Evolutionary conservation across 2,329 filamentous ascomycete species (phyloP).

Genomic region (Macrophomina tecta): DNA sequence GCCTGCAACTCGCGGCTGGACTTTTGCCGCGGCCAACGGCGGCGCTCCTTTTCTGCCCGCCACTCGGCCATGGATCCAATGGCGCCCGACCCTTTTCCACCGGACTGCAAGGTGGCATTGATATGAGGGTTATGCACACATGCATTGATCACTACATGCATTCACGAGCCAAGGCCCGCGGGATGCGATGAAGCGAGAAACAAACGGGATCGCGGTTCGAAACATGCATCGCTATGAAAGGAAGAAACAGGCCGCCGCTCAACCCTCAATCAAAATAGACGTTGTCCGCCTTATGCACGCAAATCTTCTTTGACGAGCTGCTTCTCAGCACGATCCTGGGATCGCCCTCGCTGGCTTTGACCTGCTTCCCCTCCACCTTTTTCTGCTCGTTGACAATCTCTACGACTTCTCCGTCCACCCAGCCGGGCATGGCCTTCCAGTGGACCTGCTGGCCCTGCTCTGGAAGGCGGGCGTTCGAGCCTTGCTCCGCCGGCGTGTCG

Average conservation of each 20-base stretch:
- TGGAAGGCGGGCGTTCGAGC: constrained; percentile 43
- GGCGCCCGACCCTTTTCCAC: background rate
- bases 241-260: background rate
- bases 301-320: constrained; percentile 47
- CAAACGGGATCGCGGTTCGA: background rate
- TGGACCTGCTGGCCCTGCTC: constrained; percentile 49
- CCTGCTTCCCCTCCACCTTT: constrained; percentile 49
- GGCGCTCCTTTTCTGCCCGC: constrained; percentile 1
- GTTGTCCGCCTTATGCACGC: constrained; percentile 52
- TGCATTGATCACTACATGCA: background rate
- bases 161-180: background rate
- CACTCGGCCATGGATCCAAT: constrained; percentile 6
- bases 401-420: constrained; percentile 49
- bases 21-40: constrained; percentile 8
- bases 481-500: constrained; percentile 38
- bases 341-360: constrained; percentile 51
- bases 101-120: background rate
- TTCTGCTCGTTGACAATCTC: constrained; percentile 50
- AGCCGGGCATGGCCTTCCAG: constrained; percentile 50
- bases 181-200: background rate
- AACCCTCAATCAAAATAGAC: constrained; percentile 48
- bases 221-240: background rate
- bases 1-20: background rate
- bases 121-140: background rate
- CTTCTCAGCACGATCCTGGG: constrained; percentile 51